A percentile compares a stretch with the other conserved stretches of the same genome.
These are phyloP conservation scores for Cinnamomum micranthum DNA, from an alignment of 164 flowering plant genomes.

Conservation along the genomic window DNA sequence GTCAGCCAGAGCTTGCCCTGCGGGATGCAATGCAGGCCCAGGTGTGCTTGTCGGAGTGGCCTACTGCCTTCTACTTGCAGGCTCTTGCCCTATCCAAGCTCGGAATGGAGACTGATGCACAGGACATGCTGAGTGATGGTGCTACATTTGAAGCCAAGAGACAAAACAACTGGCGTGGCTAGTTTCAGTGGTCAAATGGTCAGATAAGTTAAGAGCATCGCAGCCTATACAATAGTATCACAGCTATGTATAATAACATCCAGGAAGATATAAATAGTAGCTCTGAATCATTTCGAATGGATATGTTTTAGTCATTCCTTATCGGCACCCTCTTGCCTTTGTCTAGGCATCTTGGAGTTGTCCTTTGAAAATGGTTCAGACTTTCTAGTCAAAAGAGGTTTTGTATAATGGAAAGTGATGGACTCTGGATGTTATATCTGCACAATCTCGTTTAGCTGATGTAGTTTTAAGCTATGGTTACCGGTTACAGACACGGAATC, in stretches of 20 bases:
- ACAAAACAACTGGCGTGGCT: slow-evolving; percentile 79
- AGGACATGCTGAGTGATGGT: slow-evolving; percentile 96
- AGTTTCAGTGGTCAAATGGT: slow-evolving; percentile 12
- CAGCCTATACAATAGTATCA: not conserved
- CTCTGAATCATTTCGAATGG: not conserved
- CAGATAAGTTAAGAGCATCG: not conserved
- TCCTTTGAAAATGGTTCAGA: not conserved
- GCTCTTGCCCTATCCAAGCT: slow-evolving; percentile 94
- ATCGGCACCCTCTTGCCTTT: not conserved
- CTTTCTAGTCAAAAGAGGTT: no score
- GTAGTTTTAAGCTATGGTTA: no score
- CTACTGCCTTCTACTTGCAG: slow-evolving; percentile 95
- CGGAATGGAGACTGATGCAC: slow-evolving; percentile 97
- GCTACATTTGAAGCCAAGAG: slow-evolving; percentile 83
- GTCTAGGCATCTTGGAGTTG: not conserved
- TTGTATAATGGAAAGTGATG: no score
- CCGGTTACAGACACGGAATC: no score
- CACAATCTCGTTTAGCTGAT: no score
- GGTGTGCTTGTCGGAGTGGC: slow-evolving; percentile 95
- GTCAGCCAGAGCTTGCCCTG: slow-evolving; percentile 77
- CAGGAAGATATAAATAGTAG: not conserved
- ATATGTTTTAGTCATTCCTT: not conserved
- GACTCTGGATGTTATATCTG: no score
- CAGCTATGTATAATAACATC: not conserved
- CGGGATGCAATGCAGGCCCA: slow-evolving; percentile 99